Base-by-base conservation (phyloP, 495 filamentous ascomycete species). In the Podospora comata region DNA sequence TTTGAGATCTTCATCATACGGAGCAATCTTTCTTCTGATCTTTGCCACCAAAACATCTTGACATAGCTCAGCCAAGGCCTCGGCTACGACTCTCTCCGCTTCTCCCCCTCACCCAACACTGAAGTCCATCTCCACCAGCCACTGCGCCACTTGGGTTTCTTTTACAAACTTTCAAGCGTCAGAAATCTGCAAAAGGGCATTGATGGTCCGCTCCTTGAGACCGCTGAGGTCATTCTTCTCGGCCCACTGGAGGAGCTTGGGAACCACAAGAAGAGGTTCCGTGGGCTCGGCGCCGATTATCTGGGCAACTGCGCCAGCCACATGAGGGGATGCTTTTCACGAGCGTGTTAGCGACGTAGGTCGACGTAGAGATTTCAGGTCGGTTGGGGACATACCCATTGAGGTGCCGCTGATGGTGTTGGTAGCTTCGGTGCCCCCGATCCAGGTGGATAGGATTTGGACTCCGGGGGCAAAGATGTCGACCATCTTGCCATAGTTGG, bases 331-430 rank as follows among this genome's bases (percentile, higher is more conserved):
- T n/a, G 67, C 67, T 68, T 13, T 19, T n/a, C 2, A 44, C 6
- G 11, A 58, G 34, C 23, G 4, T 32, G 5, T 63, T 26, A 64
- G 60, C 23, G 55, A 19, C 39, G 15, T 58, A 7, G n/a, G 60
- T 20, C 18, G 16, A 32, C 13, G 30, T 39, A 13, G 30, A 16
- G 9, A 26, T 23, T 23, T 23, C 23, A 23, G 23, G 23, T 23
- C 23, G 23, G 23, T 23, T 23, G 23, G 23, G 20, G 20, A 57
- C 67, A 54, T 28, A 70, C 68, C 83, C 82, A 84, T 85, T 6
- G 79, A 82, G 19, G 88, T 89, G 53, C 86, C 88, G 13, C 82
- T 85, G 74, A 90, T 85, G 66, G 81, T 81, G 76, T 86, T 85
- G 58, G 79, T 82, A 55, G 84, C 82, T 13, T 73, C 77, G 72